A percentile compares a stretch with the other conserved stretches of the same genome.
phyloP scores from a whole-genome alignment of 306 rosid genomes.

The Quercus rubra region DNA sequence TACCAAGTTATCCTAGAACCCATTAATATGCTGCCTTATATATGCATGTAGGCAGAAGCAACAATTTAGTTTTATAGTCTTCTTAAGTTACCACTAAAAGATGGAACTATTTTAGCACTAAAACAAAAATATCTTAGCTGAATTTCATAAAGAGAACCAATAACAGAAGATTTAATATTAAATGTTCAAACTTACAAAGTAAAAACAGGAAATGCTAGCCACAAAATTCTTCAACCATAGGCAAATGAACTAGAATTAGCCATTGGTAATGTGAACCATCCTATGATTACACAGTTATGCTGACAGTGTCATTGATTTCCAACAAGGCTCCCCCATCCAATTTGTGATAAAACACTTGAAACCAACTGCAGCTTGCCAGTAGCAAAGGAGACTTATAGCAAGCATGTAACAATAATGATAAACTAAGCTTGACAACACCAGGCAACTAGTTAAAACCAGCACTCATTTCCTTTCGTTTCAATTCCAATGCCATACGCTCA shows the following conservation, averaged over 20 bases:
- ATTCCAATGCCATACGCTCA: conserved; percentile 60
- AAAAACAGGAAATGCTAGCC: conserved; percentile 17
- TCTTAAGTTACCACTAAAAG: neutral
- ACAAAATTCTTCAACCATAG: conserved; percentile 18
- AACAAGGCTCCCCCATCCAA: conserved; percentile 26
- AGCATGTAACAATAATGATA: conserved; percentile 14
- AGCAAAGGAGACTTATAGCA: conserved; percentile 4
- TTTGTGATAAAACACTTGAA: conserved; percentile 20
- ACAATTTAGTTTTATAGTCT: neutral
- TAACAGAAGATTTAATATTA: conserved; percentile 7
- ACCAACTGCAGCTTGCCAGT: conserved; percentile 26
- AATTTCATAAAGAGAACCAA: neutral
- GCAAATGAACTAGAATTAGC: conserved; percentile 22
- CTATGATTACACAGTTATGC: conserved; percentile 13
- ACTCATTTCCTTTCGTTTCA: conserved; percentile 64
- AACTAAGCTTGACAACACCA: conserved; percentile 11
- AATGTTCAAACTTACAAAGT: conserved; percentile 23
- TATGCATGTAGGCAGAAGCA: neutral
- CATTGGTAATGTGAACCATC: conserved; percentile 24
- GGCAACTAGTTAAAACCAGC: conserved; percentile 43
- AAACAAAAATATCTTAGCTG: neutral
- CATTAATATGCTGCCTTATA: neutral
- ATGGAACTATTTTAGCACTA: neutral
- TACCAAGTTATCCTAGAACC: neutral
- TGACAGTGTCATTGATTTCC: conserved; percentile 18